phyloP scores from a whole-genome alignment of 2,329 filamentous ascomycete species.

The Penicillium sp. region DNA sequence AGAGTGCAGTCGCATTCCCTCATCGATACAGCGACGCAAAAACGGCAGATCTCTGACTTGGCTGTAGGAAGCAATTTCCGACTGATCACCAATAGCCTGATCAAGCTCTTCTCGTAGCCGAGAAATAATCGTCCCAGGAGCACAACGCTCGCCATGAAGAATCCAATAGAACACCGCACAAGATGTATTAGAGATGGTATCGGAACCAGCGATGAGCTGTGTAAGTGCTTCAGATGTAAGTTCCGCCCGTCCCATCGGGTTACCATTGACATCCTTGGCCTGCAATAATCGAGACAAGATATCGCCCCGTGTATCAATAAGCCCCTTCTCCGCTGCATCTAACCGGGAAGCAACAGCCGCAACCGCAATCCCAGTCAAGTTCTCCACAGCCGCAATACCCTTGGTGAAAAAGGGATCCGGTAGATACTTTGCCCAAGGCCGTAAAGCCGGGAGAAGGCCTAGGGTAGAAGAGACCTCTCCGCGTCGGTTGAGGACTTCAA shows the following conservation, averaged over 20 bases:
- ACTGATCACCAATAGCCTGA: slow-evolving; percentile 14
- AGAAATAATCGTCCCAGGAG: slow-evolving; percentile 14
- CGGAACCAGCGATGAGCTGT: slow-evolving; percentile 36
- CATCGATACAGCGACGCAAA: slow-evolving; percentile 31
- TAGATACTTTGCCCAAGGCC: slow-evolving; percentile 18
- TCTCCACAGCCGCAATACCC: slow-evolving; percentile 29
- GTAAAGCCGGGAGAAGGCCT: slow-evolving; percentile 15
- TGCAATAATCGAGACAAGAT: slow-evolving; percentile 32
- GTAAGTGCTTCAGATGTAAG: slow-evolving; percentile 35
- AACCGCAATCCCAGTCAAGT: slow-evolving; percentile 24
- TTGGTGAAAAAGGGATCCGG: slow-evolving; percentile 27
- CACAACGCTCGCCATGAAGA: slow-evolving; percentile 25
- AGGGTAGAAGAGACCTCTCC: slow-evolving; percentile 23
- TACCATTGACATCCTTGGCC: slow-evolving; percentile 28
- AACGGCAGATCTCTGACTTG: slow-evolving; percentile 30
- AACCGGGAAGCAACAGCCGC: slow-evolving; percentile 16
- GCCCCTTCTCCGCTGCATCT: slow-evolving; percentile 14
- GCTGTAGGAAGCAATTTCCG: slow-evolving; percentile 9
- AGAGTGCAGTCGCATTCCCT: slow-evolving; percentile 32
- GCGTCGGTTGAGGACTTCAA: slow-evolving; percentile 19
- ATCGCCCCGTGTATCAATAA: slow-evolving; percentile 23
- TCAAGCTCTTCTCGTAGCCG: slow-evolving; percentile 24
- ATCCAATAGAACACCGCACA: slow-evolving; percentile 25
- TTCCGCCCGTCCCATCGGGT: slow-evolving; percentile 29
- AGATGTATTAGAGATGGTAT: slow-evolving; percentile 35